Evolutionary conservation across 306 rosid species (phyloP).

Genomic region (Pueraria montana): DNA sequence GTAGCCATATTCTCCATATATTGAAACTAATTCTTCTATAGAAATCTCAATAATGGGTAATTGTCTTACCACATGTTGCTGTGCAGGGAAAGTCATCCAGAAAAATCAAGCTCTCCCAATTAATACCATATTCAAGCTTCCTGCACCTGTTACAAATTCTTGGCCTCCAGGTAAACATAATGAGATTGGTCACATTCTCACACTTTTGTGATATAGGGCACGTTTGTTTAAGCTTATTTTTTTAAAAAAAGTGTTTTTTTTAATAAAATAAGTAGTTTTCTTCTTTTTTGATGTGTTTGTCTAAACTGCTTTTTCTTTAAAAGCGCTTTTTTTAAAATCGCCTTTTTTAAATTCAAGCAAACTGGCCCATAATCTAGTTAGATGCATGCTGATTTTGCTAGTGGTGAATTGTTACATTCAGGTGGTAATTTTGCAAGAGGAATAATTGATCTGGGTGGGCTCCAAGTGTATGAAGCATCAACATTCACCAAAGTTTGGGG

Average conservation of each 20-base stretch:
- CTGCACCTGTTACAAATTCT: conserved; percentile 48
- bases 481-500: conserved; percentile 73
- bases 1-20: background rate
- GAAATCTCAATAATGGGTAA: conserved; percentile 55
- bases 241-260: too few relatives aligned
- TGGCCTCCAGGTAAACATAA: conserved; percentile 57
- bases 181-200: background rate
- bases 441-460: conserved; percentile 72
- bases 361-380: background rate
- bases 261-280: too few relatives aligned
- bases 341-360: too few relatives aligned
- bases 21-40: background rate
- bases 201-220: background rate
- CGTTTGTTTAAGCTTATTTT: too few relatives aligned
- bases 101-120: conserved; percentile 54
- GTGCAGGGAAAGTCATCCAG: conserved; percentile 46
- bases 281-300: too few relatives aligned
- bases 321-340: too few relatives aligned
- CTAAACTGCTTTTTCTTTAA: too few relatives aligned
- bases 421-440: conserved; percentile 73
- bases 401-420: conserved; percentile 12
- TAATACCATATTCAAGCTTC: conserved; percentile 69
- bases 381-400: background rate
- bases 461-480: conserved; percentile 64
- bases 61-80: conserved; percentile 29